phyloP scores from a whole-genome alignment of 1,284 basidiomycete genomes.

The Filobasidium uniguttulatum region DNA sequence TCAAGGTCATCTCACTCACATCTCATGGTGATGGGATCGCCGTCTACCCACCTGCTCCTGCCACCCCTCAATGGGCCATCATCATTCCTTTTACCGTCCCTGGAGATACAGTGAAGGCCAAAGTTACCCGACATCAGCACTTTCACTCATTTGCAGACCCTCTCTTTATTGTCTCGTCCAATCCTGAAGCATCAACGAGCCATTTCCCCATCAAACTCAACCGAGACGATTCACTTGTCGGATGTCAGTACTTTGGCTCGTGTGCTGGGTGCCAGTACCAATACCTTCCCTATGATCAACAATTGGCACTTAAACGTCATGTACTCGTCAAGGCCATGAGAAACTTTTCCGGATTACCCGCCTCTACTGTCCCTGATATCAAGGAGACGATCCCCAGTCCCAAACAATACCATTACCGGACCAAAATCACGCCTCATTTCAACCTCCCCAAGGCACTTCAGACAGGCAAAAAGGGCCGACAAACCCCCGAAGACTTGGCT shows the following conservation, averaged over 20 bases:
- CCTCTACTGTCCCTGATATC: slow-evolving; percentile 48
- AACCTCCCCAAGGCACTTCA: slow-evolving; percentile 49
- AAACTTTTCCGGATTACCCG: slow-evolving; percentile 53
- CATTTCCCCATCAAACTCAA: slow-evolving; percentile 13
- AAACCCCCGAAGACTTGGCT: slow-evolving; percentile 19
- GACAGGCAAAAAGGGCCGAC: slow-evolving; percentile 28
- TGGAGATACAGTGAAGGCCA: slow-evolving; percentile 58
- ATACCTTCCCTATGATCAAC: slow-evolving; percentile 77
- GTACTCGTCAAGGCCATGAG: slow-evolving; percentile 78
- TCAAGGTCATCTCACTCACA: slow-evolving; percentile 12
- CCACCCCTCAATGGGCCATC: slow-evolving; percentile 52
- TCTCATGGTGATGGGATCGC: slow-evolving; percentile 17
- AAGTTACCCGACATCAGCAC: slow-evolving; percentile 49
- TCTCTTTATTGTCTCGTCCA: slow-evolving; percentile 57
- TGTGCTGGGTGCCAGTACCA: slow-evolving; percentile 41
- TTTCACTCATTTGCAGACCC: slow-evolving; percentile 66
- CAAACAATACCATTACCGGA: slow-evolving; percentile 79
- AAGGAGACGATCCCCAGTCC: slow-evolving; percentile 72
- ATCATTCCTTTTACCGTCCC: slow-evolving; percentile 71
- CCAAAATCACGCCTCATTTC: slow-evolving; percentile 96
- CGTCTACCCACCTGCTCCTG: slow-evolving; percentile 9
- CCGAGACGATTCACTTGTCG: slow-evolving; percentile 25
- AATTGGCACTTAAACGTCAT: slow-evolving; percentile 70
- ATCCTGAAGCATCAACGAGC: slow-evolving; percentile 34
- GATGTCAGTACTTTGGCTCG: slow-evolving; percentile 70